Evolutionary conservation across 495 filamentous ascomycete species (phyloP).

Genomic region (Astrothelium subdiscretum): DNA sequence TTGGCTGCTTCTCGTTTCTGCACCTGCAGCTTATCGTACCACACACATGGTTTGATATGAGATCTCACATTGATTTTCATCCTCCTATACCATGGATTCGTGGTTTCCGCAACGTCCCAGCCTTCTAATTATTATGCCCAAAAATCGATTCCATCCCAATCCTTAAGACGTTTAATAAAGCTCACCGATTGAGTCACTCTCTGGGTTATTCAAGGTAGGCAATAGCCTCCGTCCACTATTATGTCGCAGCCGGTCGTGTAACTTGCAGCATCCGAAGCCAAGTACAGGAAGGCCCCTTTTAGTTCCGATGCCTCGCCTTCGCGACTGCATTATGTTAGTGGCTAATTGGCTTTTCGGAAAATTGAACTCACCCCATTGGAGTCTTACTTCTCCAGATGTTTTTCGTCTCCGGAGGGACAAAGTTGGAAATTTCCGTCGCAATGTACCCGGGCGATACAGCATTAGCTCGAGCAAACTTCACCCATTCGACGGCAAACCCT

Average conservation of each 20-base stretch:
- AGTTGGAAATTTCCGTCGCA: slow-evolving; percentile 68
- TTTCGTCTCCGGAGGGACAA: slow-evolving; percentile 59
- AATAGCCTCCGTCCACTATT: slow-evolving; percentile 20
- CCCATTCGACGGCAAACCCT: slow-evolving; percentile 78
- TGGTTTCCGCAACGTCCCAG: not conserved
- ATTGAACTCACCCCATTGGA: slow-evolving; percentile 55
- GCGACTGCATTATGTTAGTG: slow-evolving; percentile 33
- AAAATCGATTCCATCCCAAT: not conserved
- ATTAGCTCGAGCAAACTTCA: slow-evolving; percentile 73
- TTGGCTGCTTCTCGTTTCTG: not conserved
- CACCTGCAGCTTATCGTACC: not conserved
- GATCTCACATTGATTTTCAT: not conserved
- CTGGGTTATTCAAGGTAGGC: not conserved
- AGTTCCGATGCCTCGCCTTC: slow-evolving; percentile 64
- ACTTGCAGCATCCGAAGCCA: slow-evolving; percentile 70
- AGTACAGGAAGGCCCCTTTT: slow-evolving; percentile 80
- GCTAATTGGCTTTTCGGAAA: not conserved
- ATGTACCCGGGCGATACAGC: slow-evolving; percentile 81
- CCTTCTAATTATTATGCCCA: not conserved
- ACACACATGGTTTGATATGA: not conserved
- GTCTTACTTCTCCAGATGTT: slow-evolving; percentile 68
- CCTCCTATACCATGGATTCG: not conserved
- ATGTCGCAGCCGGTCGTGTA: slow-evolving; percentile 58
- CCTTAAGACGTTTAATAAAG: not conserved
- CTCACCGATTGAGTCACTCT: not conserved